Evolutionary conservation across 768 basidiomycete species (phyloP), one percentile per base, ranked within the genome.

Genomic region (Kondoa malvinella): DNA sequence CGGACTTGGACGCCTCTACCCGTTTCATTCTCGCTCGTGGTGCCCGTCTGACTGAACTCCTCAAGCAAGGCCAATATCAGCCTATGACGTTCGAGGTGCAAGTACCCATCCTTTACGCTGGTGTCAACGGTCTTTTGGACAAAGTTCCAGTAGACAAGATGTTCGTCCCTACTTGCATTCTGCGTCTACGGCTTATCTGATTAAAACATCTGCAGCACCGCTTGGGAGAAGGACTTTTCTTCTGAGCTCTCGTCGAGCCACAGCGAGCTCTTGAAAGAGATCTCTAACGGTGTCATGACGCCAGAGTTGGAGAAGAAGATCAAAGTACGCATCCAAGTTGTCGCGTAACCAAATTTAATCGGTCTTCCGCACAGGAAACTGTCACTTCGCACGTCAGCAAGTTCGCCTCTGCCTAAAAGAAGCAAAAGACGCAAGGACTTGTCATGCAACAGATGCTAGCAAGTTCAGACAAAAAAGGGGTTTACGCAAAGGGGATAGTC

Each of bases 111-210:
- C 92, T 97, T 82, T 96, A 94, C 78, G 95, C 94, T 73, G 94
- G 94, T 85, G 95, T 99, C 75, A 92, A 97, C 80, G 95, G 95
- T 89, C 85, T 95, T 71, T 90, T 99, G 74, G 95, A 97, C 78
- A 81, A 89, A 31, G 89, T 99, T 26, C 60, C 58, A n/a, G 66
- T 67, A 1, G 50, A 67, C 34, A 69, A 69, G 69, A 69, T 69
- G 30, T 56, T 26, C 27, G 61, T 33, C 29, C 31, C 12, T 27
- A 29, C 16, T 14, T 31, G 58, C 12, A 40, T 27, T 29, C 57
- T 2, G 2, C 0, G 8, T 16, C 16, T 16, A 3, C 50, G 40
- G 29, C 34, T 17, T 27, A 14, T 26, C n/a, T 16, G 58, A 17
- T 60, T 12, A 3, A n/a, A 27, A 21, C 4, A 2, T 25, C 16